Percentiles rank a stretch among this genome's conserved stretches.
Evolutionary conservation across 129 eudicot genomes (phyloP).

Genomic region (Tagetes erecta): DNA sequence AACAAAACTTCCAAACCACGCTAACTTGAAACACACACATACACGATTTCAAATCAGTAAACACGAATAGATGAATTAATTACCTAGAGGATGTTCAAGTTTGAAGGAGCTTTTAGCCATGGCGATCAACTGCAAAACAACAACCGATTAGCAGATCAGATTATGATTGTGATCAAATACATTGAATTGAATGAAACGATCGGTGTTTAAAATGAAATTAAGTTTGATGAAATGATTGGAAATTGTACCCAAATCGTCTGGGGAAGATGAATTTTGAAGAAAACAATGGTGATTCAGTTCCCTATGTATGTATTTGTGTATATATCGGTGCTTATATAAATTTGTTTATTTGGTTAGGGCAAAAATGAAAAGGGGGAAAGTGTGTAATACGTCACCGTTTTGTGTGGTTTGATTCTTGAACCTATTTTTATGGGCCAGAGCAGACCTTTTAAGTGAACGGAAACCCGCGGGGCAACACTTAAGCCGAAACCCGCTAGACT

Average conservation of each 20-base stretch:
- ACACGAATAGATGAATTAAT: background rate
- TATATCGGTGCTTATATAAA: constrained; percentile 9
- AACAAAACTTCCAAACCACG: background rate
- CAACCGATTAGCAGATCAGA: constrained; percentile 15
- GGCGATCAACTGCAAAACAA: constrained; percentile 32
- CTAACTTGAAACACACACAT: background rate
- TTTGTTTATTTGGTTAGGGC: constrained; percentile 26
- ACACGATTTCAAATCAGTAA: constrained; percentile 9
- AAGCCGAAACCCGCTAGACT: too few relatives aligned
- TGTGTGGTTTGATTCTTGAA: background rate
- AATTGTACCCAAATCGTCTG: constrained; percentile 1
- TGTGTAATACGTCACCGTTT: constrained; percentile 12
- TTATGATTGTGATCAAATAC: constrained; percentile 27
- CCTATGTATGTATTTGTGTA: background rate
- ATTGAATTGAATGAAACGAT: background rate
- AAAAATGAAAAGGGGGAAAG: background rate
- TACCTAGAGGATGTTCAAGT: constrained; percentile 84
- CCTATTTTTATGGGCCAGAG: background rate
- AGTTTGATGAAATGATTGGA: background rate
- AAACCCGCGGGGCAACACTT: too few relatives aligned
- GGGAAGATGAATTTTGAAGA: background rate
- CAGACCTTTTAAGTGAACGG: too few relatives aligned
- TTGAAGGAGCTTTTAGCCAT: constrained; percentile 89
- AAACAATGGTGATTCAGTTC: constrained; percentile 20
- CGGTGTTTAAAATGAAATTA: background rate